Conservation (phyloP, 805 yeast genomes). For the Candida corydali region DNA sequence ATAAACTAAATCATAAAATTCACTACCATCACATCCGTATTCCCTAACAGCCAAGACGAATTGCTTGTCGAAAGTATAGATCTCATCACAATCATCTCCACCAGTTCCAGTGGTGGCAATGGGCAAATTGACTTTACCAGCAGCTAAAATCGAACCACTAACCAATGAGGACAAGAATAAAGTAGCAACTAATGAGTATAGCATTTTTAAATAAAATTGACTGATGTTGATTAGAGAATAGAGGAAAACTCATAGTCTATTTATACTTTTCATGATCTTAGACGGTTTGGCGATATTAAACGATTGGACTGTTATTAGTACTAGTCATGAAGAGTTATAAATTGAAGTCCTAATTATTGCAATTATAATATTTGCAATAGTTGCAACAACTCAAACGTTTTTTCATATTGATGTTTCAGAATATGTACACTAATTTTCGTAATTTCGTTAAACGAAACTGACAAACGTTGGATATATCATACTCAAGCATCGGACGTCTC, state of each 20-base stretch:
- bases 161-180: background rate
- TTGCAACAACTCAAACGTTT: background rate
- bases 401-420: background rate
- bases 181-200: background rate
- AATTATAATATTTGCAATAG: too few species aligned
- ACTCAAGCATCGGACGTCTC: too few species aligned
- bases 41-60: slow-evolving; percentile 4
- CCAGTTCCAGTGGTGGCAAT: background rate
- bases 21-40: background rate
- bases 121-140: background rate
- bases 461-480: too few species aligned
- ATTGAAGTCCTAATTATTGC: too few species aligned
- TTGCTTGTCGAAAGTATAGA: slow-evolving; percentile 2
- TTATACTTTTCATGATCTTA: background rate
- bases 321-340: too few species aligned
- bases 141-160: slow-evolving; percentile 1
- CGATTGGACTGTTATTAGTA: too few species aligned
- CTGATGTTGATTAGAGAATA: background rate
- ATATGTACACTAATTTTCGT: background rate
- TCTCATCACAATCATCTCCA: background rate
- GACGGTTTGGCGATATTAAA: background rate
- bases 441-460: too few species aligned
- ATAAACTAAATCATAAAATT: slow-evolving; percentile 2
- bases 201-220: background rate
- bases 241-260: background rate